Percentiles rank a stretch among this genome's conserved stretches.
Evolutionary conservation across 192 early-diverging fungal genomes (phyloP).

Genomic region (Coemansia sp.): DNA sequence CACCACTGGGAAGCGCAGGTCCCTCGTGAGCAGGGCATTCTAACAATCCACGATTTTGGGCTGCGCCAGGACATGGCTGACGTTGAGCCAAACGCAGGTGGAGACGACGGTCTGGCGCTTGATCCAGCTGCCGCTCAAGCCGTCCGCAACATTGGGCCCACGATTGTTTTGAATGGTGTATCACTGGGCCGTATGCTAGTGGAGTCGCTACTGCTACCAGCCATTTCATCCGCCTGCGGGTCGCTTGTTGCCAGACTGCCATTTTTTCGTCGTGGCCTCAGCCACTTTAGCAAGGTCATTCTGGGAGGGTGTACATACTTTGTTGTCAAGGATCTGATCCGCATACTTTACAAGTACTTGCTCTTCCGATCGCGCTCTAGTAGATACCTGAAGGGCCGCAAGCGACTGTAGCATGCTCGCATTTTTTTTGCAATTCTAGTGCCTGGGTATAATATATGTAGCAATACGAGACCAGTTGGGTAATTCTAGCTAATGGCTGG

Average conservation of each 20-base stretch:
- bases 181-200: conserved; percentile 60
- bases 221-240: conserved; percentile 62
- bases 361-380: conserved; percentile 47
- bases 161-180: conserved; percentile 56
- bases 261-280: conserved; percentile 50
- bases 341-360: conserved; percentile 58
- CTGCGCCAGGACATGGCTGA: background rate
- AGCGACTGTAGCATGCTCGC: conserved; percentile 12
- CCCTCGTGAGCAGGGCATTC: conserved; percentile 19
- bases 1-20: conserved; percentile 55
- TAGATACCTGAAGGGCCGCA: conserved; percentile 42
- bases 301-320: conserved; percentile 59
- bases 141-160: conserved; percentile 49
- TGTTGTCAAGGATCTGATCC: conserved; percentile 59
- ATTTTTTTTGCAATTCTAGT: background rate
- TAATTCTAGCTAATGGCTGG: background rate
- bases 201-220: conserved; percentile 64
- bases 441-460: no score
- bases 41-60: conserved; percentile 26
- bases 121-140: background rate
- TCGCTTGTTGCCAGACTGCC: conserved; percentile 52
- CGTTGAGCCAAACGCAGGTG: background rate
- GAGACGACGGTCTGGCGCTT: background rate
- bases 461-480: background rate
- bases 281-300: conserved; percentile 55